A percentile compares a stretch with the other conserved stretches of the same genome.
phyloP scores from a whole-genome alignment of 768 basidiomycete species.

The Chalciporus sphaerocephalus region DNA sequence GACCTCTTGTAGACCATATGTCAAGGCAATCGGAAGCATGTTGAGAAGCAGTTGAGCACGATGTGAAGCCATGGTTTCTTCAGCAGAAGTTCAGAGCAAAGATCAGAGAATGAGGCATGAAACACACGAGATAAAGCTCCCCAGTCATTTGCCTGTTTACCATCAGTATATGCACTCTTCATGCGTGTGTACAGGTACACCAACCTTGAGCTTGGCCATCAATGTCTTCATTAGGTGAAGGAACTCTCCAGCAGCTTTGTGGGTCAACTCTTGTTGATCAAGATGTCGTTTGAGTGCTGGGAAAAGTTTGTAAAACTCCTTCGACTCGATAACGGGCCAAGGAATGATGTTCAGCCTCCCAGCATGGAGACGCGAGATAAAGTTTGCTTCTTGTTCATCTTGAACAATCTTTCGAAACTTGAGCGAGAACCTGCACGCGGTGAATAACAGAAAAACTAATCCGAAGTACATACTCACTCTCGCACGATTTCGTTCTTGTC shows the following conservation, averaged over 20 bases:
- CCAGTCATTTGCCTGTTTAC: constrained; percentile 55
- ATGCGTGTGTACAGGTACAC: not conserved
- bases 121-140: constrained; percentile 53
- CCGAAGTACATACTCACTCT: constrained; percentile 40
- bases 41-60: constrained; percentile 39
- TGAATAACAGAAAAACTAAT: not conserved
- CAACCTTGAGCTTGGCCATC: constrained; percentile 63
- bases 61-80: constrained; percentile 47
- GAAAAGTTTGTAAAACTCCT: constrained; percentile 53
- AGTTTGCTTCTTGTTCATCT: constrained; percentile 56
- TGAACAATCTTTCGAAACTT: constrained; percentile 59
- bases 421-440: constrained; percentile 42
- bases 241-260: constrained; percentile 49
- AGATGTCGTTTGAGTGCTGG: constrained; percentile 41
- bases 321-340: constrained; percentile 61
- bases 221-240: constrained; percentile 53
- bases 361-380: constrained; percentile 54
- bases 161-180: not conserved
- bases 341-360: constrained; percentile 55
- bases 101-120: not conserved
- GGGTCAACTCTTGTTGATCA: constrained; percentile 45
- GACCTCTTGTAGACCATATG: constrained; percentile 44
- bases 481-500: constrained; percentile 54
- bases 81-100: not conserved
- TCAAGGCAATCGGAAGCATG: constrained; percentile 45